A percentile compares a stretch with the other conserved stretches of the same genome.
These are phyloP conservation scores for Claviceps sp. DNA, from an alignment of 2,329 filamentous ascomycete genomes.

Conservation along the genomic window DNA sequence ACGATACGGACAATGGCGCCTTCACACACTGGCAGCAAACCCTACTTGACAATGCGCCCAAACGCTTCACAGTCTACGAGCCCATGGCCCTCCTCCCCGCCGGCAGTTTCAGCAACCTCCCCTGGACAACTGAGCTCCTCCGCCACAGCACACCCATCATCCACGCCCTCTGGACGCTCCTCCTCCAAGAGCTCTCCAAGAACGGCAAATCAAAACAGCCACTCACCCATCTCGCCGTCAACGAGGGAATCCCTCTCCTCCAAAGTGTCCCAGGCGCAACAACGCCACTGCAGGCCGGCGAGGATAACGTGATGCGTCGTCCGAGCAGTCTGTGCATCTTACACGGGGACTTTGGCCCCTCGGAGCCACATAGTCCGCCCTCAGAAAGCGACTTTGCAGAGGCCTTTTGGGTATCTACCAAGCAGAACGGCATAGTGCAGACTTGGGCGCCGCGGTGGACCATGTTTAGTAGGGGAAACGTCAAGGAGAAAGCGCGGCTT, in stretches of 20 bases:
- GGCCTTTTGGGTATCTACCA: slow-evolving; percentile 68
- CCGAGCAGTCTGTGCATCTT: slow-evolving; percentile 59
- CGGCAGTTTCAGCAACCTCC: slow-evolving; percentile 35
- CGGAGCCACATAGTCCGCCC: slow-evolving; percentile 15
- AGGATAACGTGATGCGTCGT: slow-evolving; percentile 58
- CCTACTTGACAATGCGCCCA: slow-evolving; percentile 33
- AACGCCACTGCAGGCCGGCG: slow-evolving; percentile 4
- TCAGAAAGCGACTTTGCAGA: slow-evolving; percentile 40
- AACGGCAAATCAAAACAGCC: slow-evolving; percentile 19
- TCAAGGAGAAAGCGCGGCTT: slow-evolving; percentile 75
- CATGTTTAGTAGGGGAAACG: slow-evolving; percentile 88
- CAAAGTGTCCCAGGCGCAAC: slow-evolving; percentile 11
- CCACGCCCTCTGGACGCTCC: slow-evolving; percentile 30
- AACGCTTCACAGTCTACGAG: slow-evolving; percentile 46
- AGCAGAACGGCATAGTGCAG: slow-evolving; percentile 69
- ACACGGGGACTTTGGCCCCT: slow-evolving; percentile 59
- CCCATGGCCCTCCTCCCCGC: slow-evolving; percentile 48
- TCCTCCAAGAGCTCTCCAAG: slow-evolving; percentile 33
- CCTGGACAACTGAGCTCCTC: slow-evolving; percentile 27
- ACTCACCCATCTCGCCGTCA: slow-evolving; percentile 45
- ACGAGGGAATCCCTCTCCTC: slow-evolving; percentile 46
- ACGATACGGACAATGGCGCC: neutral
- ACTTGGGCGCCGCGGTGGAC: slow-evolving; percentile 81
- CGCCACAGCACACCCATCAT: slow-evolving; percentile 12
- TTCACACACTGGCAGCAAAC: slow-evolving; percentile 9